Percentiles rank a stretch among this genome's conserved stretches.
Conservation (phyloP, 495 filamentous ascomycete genomes). For the Lasiosphaeris hirsuta region DNA sequence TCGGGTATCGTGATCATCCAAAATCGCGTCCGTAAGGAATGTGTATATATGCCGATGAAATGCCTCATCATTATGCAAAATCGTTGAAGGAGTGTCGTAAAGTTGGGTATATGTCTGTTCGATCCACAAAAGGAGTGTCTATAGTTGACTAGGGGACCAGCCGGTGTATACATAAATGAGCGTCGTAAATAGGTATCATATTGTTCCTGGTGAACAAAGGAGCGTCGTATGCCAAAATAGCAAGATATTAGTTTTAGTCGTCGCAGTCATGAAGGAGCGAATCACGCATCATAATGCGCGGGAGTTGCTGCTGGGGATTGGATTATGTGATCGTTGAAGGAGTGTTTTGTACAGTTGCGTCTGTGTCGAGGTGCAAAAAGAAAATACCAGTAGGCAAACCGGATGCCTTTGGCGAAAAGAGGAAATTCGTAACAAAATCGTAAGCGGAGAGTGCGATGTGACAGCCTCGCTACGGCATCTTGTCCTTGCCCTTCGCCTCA, state of each 20-base stretch:
- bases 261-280: conserved; percentile 45
- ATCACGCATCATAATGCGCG: conserved; percentile 27
- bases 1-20: conserved; percentile 44
- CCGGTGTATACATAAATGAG: conserved; percentile 36
- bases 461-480: conserved; percentile 12
- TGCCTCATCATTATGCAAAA: conserved; percentile 20
- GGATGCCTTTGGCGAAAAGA: conserved; percentile 12
- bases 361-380: conserved; percentile 35
- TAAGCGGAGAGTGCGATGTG: conserved; percentile 5
- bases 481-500: conserved; percentile 28
- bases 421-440: conserved; percentile 17
- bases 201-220: conserved; percentile 38
- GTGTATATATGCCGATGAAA: conserved; percentile 31
- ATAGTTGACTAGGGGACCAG: conserved; percentile 38
- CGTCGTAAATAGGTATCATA: conserved; percentile 43
- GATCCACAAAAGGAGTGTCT: conserved; percentile 45
- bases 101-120: conserved; percentile 19
- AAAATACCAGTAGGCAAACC: conserved; percentile 20
- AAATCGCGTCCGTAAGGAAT: conserved; percentile 31
- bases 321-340: conserved; percentile 42
- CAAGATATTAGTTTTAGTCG: conserved; percentile 24
- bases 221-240: conserved; percentile 29
- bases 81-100: conserved; percentile 39
- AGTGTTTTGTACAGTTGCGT: conserved; percentile 48
- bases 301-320: conserved; percentile 31